These are phyloP conservation scores for Madurella fahalii DNA, from an alignment of 2,329 filamentous ascomycete species.

Conservation along the genomic window DNA sequence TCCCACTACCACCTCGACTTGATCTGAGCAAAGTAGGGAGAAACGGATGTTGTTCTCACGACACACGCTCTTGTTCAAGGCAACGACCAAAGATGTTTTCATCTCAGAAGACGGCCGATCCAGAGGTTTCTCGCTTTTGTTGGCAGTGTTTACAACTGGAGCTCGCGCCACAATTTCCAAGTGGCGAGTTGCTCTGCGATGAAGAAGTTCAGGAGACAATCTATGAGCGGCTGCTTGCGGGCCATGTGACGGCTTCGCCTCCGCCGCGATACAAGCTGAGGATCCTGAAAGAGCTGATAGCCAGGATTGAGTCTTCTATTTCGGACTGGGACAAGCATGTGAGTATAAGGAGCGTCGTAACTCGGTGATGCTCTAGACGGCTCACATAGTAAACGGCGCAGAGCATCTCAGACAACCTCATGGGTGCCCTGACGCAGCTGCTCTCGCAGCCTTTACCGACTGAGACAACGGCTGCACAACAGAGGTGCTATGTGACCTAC, in stretches of 20 bases:
- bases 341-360: conserved; percentile 38
- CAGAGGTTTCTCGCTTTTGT: conserved; percentile 48
- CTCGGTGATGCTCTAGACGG: background rate
- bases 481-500: conserved; percentile 73
- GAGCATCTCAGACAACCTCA: conserved; percentile 81
- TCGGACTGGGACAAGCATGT: conserved; percentile 84
- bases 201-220: conserved; percentile 62
- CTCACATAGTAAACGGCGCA: conserved; percentile 36
- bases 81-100: background rate
- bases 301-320: conserved; percentile 68
- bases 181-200: conserved; percentile 52
- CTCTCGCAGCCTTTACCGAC: conserved; percentile 61
- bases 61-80: background rate
- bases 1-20: no score
- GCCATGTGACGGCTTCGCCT: conserved; percentile 48
- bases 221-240: conserved; percentile 63
- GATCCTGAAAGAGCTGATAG: conserved; percentile 68
- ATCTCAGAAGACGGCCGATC: background rate
- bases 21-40: no score
- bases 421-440: conserved; percentile 62
- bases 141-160: conserved; percentile 79
- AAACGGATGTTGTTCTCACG: no score
- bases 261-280: conserved; percentile 70
- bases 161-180: conserved; percentile 59
- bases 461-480: conserved; percentile 63